Evolutionary conservation across 106 monocot species (phyloP), one percentile per base, ranked within the genome.

Genomic region (Acorus calamus): DNA sequence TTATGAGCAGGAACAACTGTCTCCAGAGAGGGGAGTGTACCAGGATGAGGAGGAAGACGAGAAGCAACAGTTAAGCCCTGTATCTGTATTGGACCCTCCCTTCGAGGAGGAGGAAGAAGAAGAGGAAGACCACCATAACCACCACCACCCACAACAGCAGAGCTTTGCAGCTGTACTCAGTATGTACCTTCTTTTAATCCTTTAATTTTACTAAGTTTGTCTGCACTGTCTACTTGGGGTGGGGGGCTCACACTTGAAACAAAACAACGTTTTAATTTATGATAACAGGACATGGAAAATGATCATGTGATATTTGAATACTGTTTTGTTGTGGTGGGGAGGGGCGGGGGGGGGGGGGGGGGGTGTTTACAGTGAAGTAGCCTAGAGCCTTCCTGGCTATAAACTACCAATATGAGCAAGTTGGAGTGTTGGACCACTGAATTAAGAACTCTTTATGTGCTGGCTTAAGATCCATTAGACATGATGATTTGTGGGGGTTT

Each of bases 21-120:
- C 68, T 48, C 14, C 67, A 5, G 67, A 41, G 42, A 66, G 11
- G 66, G 44, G 50, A 44, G 44, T 10, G 42, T 12, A 45, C 9
- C 5, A 45, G 14, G 52, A 59, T 57, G 11, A 52, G 59, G 41
- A 50, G 8, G 69, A 52, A 42, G 64, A 69, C 56, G 65, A 76
- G 50, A 71, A 77, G 54, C 41, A 71, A 66, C 77, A 71, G 71
- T 62, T 66, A 7, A 77, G 77, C 64, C 77, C 77, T 10, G 71
- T 77, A 45, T 77, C 77, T 6, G 77, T 77, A 4, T 56, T 77
- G 71, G 70, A 71, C 52, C 70, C 49, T 11, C 65, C 59, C 28
- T 70, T 65, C 14, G 6, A 63, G 7, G 60, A 69, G 10, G 62
- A 69, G 41, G 75, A 75, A 8, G 67, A 62, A 10, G 66, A 50